A percentile compares a stretch with the other conserved stretches of the same genome.
phyloP scores from a whole-genome alignment of 495 filamentous ascomycete species.

The Penicillium verhagenii region DNA sequence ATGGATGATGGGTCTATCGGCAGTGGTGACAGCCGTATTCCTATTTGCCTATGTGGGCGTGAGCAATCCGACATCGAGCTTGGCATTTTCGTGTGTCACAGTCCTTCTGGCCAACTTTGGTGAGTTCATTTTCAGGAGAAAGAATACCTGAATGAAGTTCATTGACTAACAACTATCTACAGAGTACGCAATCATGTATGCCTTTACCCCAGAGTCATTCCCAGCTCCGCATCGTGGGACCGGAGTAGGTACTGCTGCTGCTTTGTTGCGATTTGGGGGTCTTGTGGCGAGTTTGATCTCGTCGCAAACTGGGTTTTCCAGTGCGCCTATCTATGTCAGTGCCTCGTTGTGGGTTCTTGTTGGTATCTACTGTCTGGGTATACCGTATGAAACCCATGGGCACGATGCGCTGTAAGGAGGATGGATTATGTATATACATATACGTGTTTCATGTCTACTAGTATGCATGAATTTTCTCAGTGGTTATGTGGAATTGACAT shows the following conservation, averaged over 20 bases:
- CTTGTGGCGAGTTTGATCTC: constrained; percentile 33
- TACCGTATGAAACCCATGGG: constrained; percentile 38
- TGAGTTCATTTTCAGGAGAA: constrained; percentile 2
- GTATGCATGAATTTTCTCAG: no score
- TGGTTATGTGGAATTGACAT: no score
- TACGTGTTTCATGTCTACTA: background rate
- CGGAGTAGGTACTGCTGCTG: constrained; percentile 46
- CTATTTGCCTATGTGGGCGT: constrained; percentile 35
- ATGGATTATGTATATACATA: background rate
- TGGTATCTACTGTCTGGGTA: constrained; percentile 25
- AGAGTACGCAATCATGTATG: constrained; percentile 54
- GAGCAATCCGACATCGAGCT: constrained; percentile 17
- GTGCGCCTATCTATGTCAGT: constrained; percentile 34
- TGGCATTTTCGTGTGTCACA: constrained; percentile 33
- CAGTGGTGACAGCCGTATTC: constrained; percentile 32
- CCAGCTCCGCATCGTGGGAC: constrained; percentile 54
- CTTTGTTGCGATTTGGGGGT: constrained; percentile 28
- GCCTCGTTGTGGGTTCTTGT: constrained; percentile 33
- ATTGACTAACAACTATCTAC: background rate
- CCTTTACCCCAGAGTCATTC: constrained; percentile 58
- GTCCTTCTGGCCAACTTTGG: constrained; percentile 33
- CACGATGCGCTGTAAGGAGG: constrained; percentile 25
- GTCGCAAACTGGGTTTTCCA: constrained; percentile 31
- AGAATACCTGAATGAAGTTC: background rate
- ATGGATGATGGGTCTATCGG: constrained; percentile 36